phyloP scores from a whole-genome alignment of 306 rosid species.

The Datisca glomerata region DNA sequence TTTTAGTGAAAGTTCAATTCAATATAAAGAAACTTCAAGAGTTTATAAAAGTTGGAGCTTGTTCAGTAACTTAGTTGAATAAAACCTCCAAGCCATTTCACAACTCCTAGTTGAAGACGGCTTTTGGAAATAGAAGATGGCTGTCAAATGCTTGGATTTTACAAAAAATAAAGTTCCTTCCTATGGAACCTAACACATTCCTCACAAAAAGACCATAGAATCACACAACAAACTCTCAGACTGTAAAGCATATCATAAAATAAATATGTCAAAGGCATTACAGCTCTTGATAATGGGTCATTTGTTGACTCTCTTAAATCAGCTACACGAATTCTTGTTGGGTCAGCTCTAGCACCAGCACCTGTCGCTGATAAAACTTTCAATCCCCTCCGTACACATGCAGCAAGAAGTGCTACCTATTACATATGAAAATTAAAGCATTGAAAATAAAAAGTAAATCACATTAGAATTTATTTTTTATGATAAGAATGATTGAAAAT shows the following conservation, averaged over 20 bases:
- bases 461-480: conserved; percentile 10
- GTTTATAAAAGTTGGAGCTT: no score
- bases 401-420: conserved; percentile 98
- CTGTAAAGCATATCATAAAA: no score
- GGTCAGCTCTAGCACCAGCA: conserved; percentile 96
- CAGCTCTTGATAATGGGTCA: conserved; percentile 85
- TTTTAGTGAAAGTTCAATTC: no score
- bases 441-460: conserved; percentile 19
- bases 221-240: no score
- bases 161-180: background rate
- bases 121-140: background rate
- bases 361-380: conserved; percentile 90
- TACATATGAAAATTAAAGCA: conserved; percentile 28
- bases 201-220: no score
- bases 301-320: conserved; percentile 86
- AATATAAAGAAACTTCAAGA: no score
- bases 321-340: conserved; percentile 86
- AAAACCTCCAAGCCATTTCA: no score
- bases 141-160: background rate
- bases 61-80: no score
- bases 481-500: conserved; percentile 6
- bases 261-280: conserved; percentile 28
- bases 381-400: conserved; percentile 85
- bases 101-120: background rate
- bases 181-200: no score